Base-by-base conservation (phyloP, 129 eudicot species). In the Chrysanthemum lavandulifolium region DNA sequence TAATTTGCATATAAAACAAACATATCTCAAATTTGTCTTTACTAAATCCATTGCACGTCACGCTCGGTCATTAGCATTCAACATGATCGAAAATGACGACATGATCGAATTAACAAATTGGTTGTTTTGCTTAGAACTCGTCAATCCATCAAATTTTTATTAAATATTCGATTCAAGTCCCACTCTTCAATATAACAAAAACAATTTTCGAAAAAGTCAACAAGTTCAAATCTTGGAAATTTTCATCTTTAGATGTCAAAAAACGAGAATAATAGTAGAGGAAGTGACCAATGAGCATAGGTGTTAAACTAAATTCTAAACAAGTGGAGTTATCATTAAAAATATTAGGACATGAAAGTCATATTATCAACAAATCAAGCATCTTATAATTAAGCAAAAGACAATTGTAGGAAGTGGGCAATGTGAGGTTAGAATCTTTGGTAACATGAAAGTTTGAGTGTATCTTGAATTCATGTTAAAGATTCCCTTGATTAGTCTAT, bases 391-490 rank as follows among this genome's bases (percentile, higher is more conserved):
- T 60, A 61, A 50, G 49, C 71, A 13, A 69, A 49, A 61, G 70
- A 69, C 65, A 69, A 61, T 50, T 77, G 65, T 77, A 61, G 50
- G 50, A 69, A 61, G 68, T 69, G 81, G 71, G 57, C 76, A 77
- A 61, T 50, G 76, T 77, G 71, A 77, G 76, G 76, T 21, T 64
- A 61, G 76, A 69, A 69, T 77, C 76, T 77, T 61, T 55, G 56
- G 65, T 74, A 69, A 77, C 81, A 69, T 69, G 70, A 76, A 69
- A 61, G 51, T 77, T 77, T 53, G 71, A 70, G 76, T 69, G 48
- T 21, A 77, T 51, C 76, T 69, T 77, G 69, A 76, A 76, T 76
- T 61, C 75, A 31, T 59, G 75, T 64, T 64, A 60, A 76, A 76
- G 80, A 76, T 76, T 76, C 75, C 18, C 21, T 13, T 48, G 50